Evolutionary conservation across 2,329 filamentous ascomycete species (phyloP).

Genomic region (Scedosporium boydii): DNA sequence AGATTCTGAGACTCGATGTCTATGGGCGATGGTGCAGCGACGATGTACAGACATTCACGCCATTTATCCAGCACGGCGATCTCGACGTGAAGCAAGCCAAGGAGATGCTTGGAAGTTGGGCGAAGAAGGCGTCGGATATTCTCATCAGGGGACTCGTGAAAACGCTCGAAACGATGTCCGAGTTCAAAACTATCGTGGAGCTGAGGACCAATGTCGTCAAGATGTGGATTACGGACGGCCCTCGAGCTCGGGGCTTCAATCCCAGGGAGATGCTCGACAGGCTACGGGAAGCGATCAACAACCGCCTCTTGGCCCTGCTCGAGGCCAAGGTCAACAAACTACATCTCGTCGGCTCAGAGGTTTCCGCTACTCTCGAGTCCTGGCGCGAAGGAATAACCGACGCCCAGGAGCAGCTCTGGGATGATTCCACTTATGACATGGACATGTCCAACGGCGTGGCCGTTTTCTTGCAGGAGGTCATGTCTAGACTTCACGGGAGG

Average conservation of each 20-base stretch:
- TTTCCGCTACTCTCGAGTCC: slow-evolving; percentile 49
- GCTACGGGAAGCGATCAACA: slow-evolving; percentile 60
- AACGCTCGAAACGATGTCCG: slow-evolving; percentile 47
- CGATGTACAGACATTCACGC: slow-evolving; percentile 76
- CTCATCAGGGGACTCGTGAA: slow-evolving; percentile 53
- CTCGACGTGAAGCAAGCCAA: slow-evolving; percentile 50
- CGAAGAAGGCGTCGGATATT: slow-evolving; percentile 46
- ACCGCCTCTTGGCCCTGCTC: slow-evolving; percentile 54
- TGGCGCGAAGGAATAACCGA: slow-evolving; percentile 49
- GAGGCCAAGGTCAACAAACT: slow-evolving; percentile 55
- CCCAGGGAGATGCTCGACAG: slow-evolving; percentile 58
- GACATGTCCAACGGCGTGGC: slow-evolving; percentile 57
- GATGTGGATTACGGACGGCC: slow-evolving; percentile 64
- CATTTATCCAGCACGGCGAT: slow-evolving; percentile 78
- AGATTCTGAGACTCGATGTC: slow-evolving; percentile 67
- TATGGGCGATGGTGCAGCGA: slow-evolving; percentile 72
- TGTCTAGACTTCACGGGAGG: slow-evolving; percentile 62
- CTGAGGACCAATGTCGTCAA: slow-evolving; percentile 62
- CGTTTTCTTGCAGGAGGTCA: slow-evolving; percentile 58
- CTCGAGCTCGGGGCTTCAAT: slow-evolving; percentile 56
- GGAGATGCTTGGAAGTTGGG: slow-evolving; percentile 55
- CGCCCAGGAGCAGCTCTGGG: slow-evolving; percentile 55
- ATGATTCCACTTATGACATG: slow-evolving; percentile 49
- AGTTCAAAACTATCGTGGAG: slow-evolving; percentile 60
- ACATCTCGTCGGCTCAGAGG: slow-evolving; percentile 52